A percentile compares a stretch with the other conserved stretches of the same genome.
Evolutionary conservation across 208 protist genomes (phyloP).

Genomic region (Leishmania aethiopica): DNA sequence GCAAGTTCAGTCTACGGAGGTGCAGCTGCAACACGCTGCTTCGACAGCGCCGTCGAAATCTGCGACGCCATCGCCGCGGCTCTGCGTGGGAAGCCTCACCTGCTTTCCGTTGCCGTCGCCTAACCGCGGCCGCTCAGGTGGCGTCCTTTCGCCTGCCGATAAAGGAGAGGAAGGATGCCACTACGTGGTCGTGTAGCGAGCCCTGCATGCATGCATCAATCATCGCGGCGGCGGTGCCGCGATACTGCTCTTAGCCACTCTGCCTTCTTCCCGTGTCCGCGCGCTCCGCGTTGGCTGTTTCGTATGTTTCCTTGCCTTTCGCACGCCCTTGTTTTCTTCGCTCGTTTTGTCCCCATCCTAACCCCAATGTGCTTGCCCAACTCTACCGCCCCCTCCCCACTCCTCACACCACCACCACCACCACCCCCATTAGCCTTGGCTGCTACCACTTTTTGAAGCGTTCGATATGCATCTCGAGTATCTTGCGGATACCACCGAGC

Average conservation of each 20-base stretch:
- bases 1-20: conserved; percentile 24
- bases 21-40: conserved; percentile 8
- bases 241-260: neutral
- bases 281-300: neutral
- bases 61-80: neutral
- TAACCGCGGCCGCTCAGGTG: neutral
- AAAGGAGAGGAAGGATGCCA: conserved; percentile 4
- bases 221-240: neutral
- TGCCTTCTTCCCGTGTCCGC: neutral
- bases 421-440: neutral
- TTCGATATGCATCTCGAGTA: neutral
- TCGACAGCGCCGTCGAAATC: neutral
- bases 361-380: neutral
- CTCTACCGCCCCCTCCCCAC: neutral
- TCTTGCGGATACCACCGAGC: neutral
- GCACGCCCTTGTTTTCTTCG: neutral
- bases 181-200: conserved; percentile 11
- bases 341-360: neutral
- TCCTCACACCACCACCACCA: too few relatives aligned
- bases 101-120: conserved; percentile 9
- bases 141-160: neutral
- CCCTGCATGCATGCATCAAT: neutral
- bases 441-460: neutral
- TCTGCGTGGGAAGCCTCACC: conserved; percentile 15
- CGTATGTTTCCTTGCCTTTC: neutral